These are phyloP conservation scores for Xylariaceae sp. DNA, from an alignment of 2,329 filamentous ascomycete species.

Conservation along the genomic window DNA sequence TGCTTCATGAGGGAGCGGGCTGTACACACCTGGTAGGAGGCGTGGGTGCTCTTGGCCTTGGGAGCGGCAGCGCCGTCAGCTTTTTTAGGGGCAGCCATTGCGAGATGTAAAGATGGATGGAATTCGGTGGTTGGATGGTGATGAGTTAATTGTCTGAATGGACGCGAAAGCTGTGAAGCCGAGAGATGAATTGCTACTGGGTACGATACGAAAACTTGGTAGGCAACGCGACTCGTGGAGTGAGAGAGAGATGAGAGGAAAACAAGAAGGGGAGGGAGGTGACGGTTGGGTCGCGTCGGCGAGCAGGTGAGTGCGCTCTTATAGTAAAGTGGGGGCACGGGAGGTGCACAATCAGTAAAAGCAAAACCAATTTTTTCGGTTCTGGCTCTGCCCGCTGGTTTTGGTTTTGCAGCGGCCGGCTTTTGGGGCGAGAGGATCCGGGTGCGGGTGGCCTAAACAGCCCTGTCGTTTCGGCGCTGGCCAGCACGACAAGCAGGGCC, in stretches of 20 bases:
- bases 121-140: conserved; percentile 19
- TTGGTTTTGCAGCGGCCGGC: conserved; percentile 3
- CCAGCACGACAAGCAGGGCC: conserved; percentile 4
- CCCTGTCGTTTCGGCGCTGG: conserved; percentile 12
- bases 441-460: conserved; percentile 15
- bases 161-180: conserved; percentile 21
- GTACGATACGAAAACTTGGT: neutral
- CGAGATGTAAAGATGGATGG: conserved; percentile 28
- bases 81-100: conserved; percentile 60
- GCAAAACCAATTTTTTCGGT: conserved; percentile 14
- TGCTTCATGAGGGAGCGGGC: neutral
- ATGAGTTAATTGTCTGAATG: conserved; percentile 20
- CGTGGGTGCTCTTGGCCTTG: conserved; percentile 49
- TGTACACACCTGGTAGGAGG: conserved; percentile 54
- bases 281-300: conserved; percentile 42
- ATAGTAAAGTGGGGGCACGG: conserved; percentile 45
- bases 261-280: conserved; percentile 38
- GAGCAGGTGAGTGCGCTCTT: conserved; percentile 57
- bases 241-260: conserved; percentile 28
- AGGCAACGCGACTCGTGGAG: conserved; percentile 15
- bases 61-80: conserved; percentile 36
- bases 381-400: neutral
- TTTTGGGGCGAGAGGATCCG: conserved; percentile 9
- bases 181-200: neutral
- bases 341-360: conserved; percentile 51